Conservation (phyloP, 352 stramenopile species). For the Pythium aristosporum region DNA sequence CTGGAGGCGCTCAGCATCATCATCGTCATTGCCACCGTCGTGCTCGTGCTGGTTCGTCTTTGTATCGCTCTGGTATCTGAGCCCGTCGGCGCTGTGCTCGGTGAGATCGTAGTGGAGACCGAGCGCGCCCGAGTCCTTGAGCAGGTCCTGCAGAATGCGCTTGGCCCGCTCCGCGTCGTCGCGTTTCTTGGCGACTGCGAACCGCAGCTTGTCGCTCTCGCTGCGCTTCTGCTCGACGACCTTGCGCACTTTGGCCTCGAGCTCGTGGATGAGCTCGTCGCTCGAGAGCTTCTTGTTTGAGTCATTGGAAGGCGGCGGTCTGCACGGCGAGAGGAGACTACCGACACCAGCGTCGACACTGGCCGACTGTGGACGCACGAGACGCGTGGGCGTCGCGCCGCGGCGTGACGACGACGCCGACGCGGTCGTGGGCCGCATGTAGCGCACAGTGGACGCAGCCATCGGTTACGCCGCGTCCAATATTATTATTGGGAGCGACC, state of each 20-base stretch:
- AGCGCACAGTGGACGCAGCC: neutral
- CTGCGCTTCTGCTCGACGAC: slow-evolving; percentile 77
- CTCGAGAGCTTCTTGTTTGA: slow-evolving; percentile 53
- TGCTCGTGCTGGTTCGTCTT: neutral
- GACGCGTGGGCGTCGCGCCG: neutral
- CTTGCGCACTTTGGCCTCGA: slow-evolving; percentile 77
- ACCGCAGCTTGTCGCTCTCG: slow-evolving; percentile 75
- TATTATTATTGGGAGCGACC: neutral
- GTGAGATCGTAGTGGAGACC: slow-evolving; percentile 52
- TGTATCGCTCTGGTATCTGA: neutral
- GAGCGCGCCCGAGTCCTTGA: slow-evolving; percentile 72
- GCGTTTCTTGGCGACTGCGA: slow-evolving; percentile 58
- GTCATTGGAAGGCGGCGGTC: slow-evolving; percentile 26
- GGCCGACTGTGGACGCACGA: slow-evolving; percentile 24
- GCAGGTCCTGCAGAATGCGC: slow-evolving; percentile 66
- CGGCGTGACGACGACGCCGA: slow-evolving; percentile 7
- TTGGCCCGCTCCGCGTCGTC: slow-evolving; percentile 67
- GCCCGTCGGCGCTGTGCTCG: neutral
- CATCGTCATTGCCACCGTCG: slow-evolving; percentile 23
- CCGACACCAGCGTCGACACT: slow-evolving; percentile 5
- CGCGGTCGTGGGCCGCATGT: slow-evolving; percentile 13
- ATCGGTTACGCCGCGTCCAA: slow-evolving; percentile 1
- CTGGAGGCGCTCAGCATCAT: slow-evolving; percentile 59
- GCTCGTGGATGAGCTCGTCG: slow-evolving; percentile 72
- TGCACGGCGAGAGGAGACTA: neutral